Evolutionary conservation across 441 rosid species (phyloP), one percentile per base, ranked within the genome.

Genomic region (Oxalis stricta): DNA sequence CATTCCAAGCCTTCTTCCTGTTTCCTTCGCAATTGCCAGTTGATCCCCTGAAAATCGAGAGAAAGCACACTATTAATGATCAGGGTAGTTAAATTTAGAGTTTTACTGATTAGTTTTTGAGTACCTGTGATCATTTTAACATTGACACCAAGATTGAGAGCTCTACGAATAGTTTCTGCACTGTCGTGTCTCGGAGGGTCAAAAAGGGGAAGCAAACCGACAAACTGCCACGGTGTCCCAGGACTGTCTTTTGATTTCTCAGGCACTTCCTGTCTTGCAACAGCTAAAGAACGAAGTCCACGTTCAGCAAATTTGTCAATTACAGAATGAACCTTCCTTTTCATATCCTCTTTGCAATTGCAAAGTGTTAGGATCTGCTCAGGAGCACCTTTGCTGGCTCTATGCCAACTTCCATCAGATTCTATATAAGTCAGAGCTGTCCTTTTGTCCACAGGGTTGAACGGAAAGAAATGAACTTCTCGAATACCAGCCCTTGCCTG

Each of bases 141-240:
- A 56, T 76, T 85, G 38, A 85, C 89, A 13, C 95, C 95, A 18
- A 85, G 84, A 62, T 79, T 69, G 46, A 85, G 74, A 37, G 95
- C 95, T 60, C 80, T 82, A 64, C 84, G 65, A 45, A 85, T 82
- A 45, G 95, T 81, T 66, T 84, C 95, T 10, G 95, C 92, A 63
- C 95, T 84, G 38, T 84, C 95, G 59, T 85, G 95, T 63, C 95
- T 79, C 2, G 93, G 95, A 39, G 95, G 95, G 72, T 85, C 95
- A 52, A 85, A 85, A 17, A 85, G 72, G 37, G 93, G 82, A 60
- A 85, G 56, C 58, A 85, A 65, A 55, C 95, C 93, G 43, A 75
- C 60, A 60, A 82, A 41, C 49, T 79, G 72, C 95, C 89, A 85
- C 12, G 95, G 89, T 19, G 65, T 71, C 17, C 95, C 95, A 4